These are phyloP conservation scores for Xylariales sp. DNA, from an alignment of 2,329 filamentous ascomycete species.

Conservation along the genomic window DNA sequence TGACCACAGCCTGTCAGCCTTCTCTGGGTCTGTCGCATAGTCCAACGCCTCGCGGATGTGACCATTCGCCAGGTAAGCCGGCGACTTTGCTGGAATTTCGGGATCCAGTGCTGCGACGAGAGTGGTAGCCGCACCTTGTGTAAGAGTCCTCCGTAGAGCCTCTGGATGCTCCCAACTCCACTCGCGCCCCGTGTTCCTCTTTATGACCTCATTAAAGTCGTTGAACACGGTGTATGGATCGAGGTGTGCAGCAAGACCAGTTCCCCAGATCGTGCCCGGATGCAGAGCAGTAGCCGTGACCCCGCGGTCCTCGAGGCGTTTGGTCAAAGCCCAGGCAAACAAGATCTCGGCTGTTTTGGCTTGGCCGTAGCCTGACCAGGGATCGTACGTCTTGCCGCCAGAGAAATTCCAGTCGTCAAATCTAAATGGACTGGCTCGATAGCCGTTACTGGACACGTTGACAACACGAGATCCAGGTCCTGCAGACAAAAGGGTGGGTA, in stretches of 20 bases:
- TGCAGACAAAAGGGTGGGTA: slow-evolving; percentile 34
- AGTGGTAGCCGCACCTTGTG: slow-evolving; percentile 34
- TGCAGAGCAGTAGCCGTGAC: slow-evolving; percentile 30
- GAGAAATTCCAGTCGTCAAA: slow-evolving; percentile 38
- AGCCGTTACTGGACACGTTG: slow-evolving; percentile 35
- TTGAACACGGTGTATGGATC: background rate
- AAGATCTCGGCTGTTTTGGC: slow-evolving; percentile 44
- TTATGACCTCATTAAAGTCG: slow-evolving; percentile 22
- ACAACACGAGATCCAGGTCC: slow-evolving; percentile 34
- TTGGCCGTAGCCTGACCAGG: slow-evolving; percentile 40
- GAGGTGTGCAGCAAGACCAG: background rate
- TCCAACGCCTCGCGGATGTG: slow-evolving; percentile 27
- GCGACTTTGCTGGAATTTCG: slow-evolving; percentile 24
- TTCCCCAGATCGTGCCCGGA: slow-evolving; percentile 18
- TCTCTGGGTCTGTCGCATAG: slow-evolving; percentile 28
- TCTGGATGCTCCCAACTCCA: slow-evolving; percentile 16
- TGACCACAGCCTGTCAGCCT: slow-evolving; percentile 39
- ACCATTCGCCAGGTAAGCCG: slow-evolving; percentile 36
- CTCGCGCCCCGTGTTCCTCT: slow-evolving; percentile 15
- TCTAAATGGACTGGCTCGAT: slow-evolving; percentile 31
- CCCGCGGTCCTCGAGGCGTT: slow-evolving; percentile 24
- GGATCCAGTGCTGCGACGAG: slow-evolving; percentile 38
- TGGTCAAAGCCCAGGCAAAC: slow-evolving; percentile 29
- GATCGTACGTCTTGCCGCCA: slow-evolving; percentile 31
- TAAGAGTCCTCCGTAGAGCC: slow-evolving; percentile 29